Evolutionary conservation across 2,329 filamentous ascomycete genomes (phyloP).

Genomic region (Colletotrichum tropicicola): DNA sequence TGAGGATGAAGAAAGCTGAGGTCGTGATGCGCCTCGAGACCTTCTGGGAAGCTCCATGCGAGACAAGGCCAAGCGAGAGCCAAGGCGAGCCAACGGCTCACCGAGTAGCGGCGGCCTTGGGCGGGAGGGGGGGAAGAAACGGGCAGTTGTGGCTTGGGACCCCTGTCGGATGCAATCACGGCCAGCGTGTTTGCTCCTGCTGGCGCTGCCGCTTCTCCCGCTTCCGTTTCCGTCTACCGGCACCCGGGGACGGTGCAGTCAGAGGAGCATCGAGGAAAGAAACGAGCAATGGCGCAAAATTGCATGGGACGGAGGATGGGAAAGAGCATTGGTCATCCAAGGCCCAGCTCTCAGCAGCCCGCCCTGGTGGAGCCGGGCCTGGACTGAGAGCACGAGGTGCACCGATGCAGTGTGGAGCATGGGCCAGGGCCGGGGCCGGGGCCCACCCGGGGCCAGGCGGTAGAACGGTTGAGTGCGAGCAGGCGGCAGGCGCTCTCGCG

Average conservation of each 20-base stretch:
- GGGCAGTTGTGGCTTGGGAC: not conserved
- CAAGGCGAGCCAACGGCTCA: not conserved
- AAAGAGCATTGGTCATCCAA: not conserved
- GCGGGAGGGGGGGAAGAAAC: not conserved
- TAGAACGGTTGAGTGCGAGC: too few relatives aligned
- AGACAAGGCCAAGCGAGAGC: not conserved
- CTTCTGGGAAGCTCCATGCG: conserved; percentile 5
- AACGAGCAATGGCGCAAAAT: not conserved
- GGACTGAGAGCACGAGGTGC: too few relatives aligned
- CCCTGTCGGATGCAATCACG: not conserved
- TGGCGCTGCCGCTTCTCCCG: not conserved
- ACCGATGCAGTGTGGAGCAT: too few relatives aligned
- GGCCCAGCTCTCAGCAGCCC: too few relatives aligned
- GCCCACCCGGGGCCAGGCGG: too few relatives aligned
- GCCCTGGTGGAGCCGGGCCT: too few relatives aligned
- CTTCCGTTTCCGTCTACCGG: not conserved
- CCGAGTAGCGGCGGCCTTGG: too few relatives aligned
- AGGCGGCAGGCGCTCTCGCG: too few relatives aligned
- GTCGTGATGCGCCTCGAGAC: not conserved
- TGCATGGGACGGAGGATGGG: not conserved
- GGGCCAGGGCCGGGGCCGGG: not conserved
- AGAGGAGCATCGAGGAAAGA: not conserved
- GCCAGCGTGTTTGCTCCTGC: not conserved
- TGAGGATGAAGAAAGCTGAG: conserved; percentile 12
- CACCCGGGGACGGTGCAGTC: not conserved